Conservation (phyloP, 805 yeast species). For the Myxozyma nipponensis region DNA sequence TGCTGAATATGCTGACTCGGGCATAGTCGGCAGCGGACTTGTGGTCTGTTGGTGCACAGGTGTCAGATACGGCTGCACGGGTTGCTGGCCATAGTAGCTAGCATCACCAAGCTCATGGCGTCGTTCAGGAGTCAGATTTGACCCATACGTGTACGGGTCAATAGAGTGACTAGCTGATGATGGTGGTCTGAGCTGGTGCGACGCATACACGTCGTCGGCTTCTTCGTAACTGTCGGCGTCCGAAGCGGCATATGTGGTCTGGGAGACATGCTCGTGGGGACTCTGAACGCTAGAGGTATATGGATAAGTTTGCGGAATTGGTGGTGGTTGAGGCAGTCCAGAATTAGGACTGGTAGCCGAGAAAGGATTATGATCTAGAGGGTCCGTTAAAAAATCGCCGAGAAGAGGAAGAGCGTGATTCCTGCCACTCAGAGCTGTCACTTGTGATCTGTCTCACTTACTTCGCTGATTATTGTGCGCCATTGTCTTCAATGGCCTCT, state of each 20-base stretch:
- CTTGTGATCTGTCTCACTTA: too few relatives aligned
- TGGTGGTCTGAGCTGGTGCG: neutral
- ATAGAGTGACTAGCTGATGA: neutral
- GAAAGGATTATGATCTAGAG: neutral
- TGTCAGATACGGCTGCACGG: neutral
- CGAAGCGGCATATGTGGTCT: neutral
- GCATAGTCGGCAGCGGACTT: constrained; percentile 12
- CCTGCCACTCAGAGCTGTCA: too few relatives aligned
- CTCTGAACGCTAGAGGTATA: neutral
- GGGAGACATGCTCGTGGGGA: neutral
- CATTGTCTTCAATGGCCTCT: too few relatives aligned
- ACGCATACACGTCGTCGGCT: neutral
- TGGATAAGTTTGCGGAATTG: constrained; percentile 3
- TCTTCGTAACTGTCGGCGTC: neutral
- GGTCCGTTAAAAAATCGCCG: neutral
- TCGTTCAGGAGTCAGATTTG: too few relatives aligned
- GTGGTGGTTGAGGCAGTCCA: constrained; percentile 1
- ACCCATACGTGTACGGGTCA: neutral
- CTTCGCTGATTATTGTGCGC: too few relatives aligned
- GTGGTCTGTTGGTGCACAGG: constrained; percentile 1
- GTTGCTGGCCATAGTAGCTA: constrained; percentile 1
- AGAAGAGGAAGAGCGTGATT: too few relatives aligned
- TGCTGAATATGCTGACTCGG: constrained; percentile 3
- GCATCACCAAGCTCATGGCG: neutral
- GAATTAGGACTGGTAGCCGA: neutral